These are phyloP conservation scores for Raffaelea ambrosiae DNA, from an alignment of 2,329 filamentous ascomycete genomes.

Conservation along the genomic window DNA sequence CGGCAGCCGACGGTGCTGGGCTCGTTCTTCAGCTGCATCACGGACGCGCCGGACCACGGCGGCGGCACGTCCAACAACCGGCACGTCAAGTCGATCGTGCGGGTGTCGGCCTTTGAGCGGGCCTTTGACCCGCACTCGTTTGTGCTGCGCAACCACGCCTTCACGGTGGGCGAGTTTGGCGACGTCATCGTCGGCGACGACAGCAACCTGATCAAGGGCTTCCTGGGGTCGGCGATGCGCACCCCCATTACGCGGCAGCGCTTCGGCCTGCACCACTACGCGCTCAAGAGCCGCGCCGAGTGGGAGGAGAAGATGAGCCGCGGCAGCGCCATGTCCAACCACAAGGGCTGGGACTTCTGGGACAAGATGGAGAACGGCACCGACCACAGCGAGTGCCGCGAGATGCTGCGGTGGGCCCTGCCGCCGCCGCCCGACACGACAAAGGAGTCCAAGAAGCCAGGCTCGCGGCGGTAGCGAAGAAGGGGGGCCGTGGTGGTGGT, in stretches of 20 bases:
- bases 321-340: conserved; percentile 11
- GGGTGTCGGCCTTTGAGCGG: conserved; percentile 2
- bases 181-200: conserved; percentile 3
- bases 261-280: conserved; percentile 10
- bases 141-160: background rate
- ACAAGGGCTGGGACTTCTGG: conserved; percentile 8
- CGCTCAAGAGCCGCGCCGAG: conserved; percentile 8
- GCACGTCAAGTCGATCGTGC: conserved; percentile 11
- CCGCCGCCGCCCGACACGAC: too few relatives aligned
- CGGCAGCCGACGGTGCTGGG: conserved; percentile 7
- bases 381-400: conserved; percentile 2
- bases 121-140: conserved; percentile 9
- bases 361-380: conserved; percentile 1
- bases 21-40: conserved; percentile 6
- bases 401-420: conserved; percentile 11
- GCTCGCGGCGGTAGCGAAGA: too few relatives aligned
- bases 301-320: conserved; percentile 10
- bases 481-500: too few relatives aligned
- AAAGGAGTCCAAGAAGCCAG: too few relatives aligned
- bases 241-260: conserved; percentile 7
- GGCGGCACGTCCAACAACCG: conserved; percentile 4
- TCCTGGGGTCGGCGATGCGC: background rate
- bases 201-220: background rate
- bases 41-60: conserved; percentile 5
- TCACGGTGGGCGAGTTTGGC: conserved; percentile 8